Evolutionary conservation across 768 basidiomycete species (phyloP), one percentile per base, ranked within the genome.

Genomic region (Trametes elegans): DNA sequence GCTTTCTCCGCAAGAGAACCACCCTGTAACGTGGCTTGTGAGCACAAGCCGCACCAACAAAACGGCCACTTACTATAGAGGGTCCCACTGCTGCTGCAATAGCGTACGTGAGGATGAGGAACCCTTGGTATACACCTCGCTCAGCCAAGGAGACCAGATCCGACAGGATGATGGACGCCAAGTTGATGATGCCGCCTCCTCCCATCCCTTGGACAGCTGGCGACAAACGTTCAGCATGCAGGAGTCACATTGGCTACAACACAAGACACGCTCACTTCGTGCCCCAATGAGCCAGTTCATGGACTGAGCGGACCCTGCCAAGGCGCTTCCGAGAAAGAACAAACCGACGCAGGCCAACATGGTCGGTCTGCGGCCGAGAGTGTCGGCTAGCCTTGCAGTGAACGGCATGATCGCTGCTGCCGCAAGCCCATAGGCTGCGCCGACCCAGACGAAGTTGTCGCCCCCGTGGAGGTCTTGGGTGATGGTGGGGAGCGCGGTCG

Each of bases 201-300:
- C 66, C 66, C n/a, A 65, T 23, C 13, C 64, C 66, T 21, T 67
- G 66, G 0, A 67, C 43, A 14, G 62, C 64, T 61, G 19, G 5
- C 31, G 11, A 10, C 5, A 40, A 19, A 14, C 36, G 26, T 5
- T 31, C 39, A 14, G 11, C 8, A 21, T 6, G n/a, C n/a, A n/a
- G n/a, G n/a, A n/a, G n/a, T n/a, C n/a, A n/a, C n/a, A n/a, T n/a
- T n/a, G 18, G n/a, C 3, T 43, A 16, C 13, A 10, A 5, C 1
- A 16, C 16, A 26, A 16, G 24, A 35, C 5, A 5, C 34, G 29
- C 51, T 18, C 45, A 60, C 59, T 31, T 16, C 77, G 60, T 0
- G 70, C 75, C 4, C 67, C 73, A 40, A 79, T 77, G 7, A 76
- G 58, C 72, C 71, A 71, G 7, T 58, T 53, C 73, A 78, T 76